Evolutionary conservation across 2,329 filamentous ascomycete genomes (phyloP), one percentile per base, ranked within the genome.

Genomic region (Graphilbum fragrans): DNA sequence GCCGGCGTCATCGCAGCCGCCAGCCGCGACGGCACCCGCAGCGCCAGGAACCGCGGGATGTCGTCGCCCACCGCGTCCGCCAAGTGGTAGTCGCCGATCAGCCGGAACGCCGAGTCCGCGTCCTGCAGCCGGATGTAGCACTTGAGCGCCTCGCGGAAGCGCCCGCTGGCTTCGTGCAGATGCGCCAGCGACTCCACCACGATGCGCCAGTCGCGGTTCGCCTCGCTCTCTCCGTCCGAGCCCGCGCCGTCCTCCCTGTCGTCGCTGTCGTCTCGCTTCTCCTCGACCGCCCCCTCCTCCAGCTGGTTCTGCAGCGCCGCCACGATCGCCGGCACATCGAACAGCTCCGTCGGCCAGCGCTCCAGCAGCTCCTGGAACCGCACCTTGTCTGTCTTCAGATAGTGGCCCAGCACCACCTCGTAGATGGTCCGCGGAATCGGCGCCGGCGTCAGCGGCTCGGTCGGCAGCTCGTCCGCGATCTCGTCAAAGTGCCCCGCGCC

Each of bases 121-220:
- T 98, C 86, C 55, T 95, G 87, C 4, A 96, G 72, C 47, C 76
- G 80, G 55, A 98, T 93, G 56, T 93, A 94, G 59, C 82, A 92
- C 53, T 77, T 80, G 35, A 98, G 65, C 2, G 93, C 90, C 55
- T 96, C 87, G 42, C 83, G 74, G 48, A 85, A 80, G 43, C 84
- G 79, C 0, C 86, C 85, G 49, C 80, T 82, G 9, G 84, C 83
- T 42, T 95, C 76, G 55, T 90, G 86, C 16, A 98, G 67, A 54
- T 80, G 86, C 1, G 86, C 90, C 29, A 98, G 67, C 45, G 83
- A 79, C 54, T 88, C 86, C 64, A 87, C 79, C n/a, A 98, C 72
- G 45, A 93, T 83, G 20, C 77, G 77, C 90, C 90, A 96, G 54
- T 96, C 88, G 41, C 82, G 67, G 0, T 82, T 82, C 48, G 70